phyloP scores from a whole-genome alignment of 148 eudicot species.

The Rhododendron simsii region DNA sequence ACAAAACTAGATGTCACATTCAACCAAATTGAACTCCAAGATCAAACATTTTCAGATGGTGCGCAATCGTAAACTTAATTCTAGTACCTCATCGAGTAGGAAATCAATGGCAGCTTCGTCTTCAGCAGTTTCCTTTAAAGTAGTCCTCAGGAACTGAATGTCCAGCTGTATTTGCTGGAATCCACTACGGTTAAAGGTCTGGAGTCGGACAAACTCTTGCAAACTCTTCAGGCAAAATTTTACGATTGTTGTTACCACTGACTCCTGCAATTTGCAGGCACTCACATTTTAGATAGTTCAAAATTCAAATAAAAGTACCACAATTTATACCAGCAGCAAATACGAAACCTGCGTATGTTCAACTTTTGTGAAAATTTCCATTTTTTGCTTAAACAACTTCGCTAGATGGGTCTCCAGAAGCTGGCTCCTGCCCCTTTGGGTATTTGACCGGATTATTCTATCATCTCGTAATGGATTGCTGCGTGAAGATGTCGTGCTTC shows the following conservation, averaged over 20 bases:
- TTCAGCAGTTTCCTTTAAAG: slow-evolving; percentile 63
- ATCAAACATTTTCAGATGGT: no score
- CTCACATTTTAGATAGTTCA: neutral
- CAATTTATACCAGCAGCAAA: slow-evolving; percentile 12
- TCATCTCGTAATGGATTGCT: slow-evolving; percentile 93
- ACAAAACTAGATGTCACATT: neutral
- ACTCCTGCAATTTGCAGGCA: slow-evolving; percentile 59
- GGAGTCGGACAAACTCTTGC: slow-evolving; percentile 85
- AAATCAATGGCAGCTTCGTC: slow-evolving; percentile 95
- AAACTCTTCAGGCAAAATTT: slow-evolving; percentile 89
- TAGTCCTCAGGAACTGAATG: slow-evolving; percentile 68
- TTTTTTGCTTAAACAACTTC: slow-evolving; percentile 85
- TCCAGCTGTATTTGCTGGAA: slow-evolving; percentile 99
- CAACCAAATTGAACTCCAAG: neutral
- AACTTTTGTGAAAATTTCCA: slow-evolving; percentile 96
- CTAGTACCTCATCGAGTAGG: slow-evolving; percentile 83
- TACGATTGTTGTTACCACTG: slow-evolving; percentile 65
- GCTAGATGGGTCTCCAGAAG: slow-evolving; percentile 94
- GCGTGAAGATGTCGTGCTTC: slow-evolving; percentile 86
- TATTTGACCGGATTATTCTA: slow-evolving; percentile 51
- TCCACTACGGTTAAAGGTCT: slow-evolving; percentile 94
- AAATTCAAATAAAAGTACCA: neutral
- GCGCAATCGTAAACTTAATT: neutral
- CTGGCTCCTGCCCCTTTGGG: slow-evolving; percentile 89
- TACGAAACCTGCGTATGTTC: slow-evolving; percentile 82